Evolutionary conservation across 768 basidiomycete genomes (phyloP).

Genomic region (Mycena epipterygia): DNA sequence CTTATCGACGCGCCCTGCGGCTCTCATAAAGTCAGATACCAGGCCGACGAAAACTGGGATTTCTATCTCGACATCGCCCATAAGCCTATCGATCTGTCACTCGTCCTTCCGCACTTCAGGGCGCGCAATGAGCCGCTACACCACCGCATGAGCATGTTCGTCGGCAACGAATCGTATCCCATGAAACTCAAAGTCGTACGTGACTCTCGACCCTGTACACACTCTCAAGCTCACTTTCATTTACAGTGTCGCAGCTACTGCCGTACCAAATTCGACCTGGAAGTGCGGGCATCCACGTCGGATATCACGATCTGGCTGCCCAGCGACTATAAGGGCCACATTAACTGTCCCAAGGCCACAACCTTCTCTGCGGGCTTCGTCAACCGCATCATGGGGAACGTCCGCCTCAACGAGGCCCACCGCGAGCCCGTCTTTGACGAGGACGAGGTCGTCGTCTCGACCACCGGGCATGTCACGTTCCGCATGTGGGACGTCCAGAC

Average conservation of each 20-base stretch:
- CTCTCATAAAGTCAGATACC: constrained; percentile 76
- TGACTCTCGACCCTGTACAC: constrained; percentile 33
- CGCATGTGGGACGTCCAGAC: constrained; percentile 86
- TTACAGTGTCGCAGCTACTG: constrained; percentile 69
- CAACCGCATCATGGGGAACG: constrained; percentile 73
- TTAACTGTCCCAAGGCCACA: constrained; percentile 64
- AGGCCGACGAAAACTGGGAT: constrained; percentile 73
- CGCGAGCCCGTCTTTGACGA: constrained; percentile 53
- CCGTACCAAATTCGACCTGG: constrained; percentile 71
- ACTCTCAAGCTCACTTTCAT: constrained; percentile 22
- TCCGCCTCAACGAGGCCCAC: constrained; percentile 59
- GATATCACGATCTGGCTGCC: constrained; percentile 84
- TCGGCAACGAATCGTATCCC: constrained; percentile 64
- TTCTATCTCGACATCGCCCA: constrained; percentile 68
- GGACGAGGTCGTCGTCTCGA: constrained; percentile 75
- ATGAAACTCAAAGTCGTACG: constrained; percentile 83
- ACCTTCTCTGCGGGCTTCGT: constrained; percentile 79
- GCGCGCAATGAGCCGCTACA: constrained; percentile 79
- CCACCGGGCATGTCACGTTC: constrained; percentile 73
- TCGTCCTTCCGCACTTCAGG: constrained; percentile 84
- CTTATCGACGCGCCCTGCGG: constrained; percentile 54
- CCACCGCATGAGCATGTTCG: constrained; percentile 79
- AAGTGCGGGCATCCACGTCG: constrained; percentile 74
- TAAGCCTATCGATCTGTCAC: constrained; percentile 71
- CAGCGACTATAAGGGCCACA: constrained; percentile 82